Percentiles rank a stretch among this genome's conserved stretches.
Conservation (phyloP, 371 early-diverging fungal species). For the Blakeslea trispora region DNA sequence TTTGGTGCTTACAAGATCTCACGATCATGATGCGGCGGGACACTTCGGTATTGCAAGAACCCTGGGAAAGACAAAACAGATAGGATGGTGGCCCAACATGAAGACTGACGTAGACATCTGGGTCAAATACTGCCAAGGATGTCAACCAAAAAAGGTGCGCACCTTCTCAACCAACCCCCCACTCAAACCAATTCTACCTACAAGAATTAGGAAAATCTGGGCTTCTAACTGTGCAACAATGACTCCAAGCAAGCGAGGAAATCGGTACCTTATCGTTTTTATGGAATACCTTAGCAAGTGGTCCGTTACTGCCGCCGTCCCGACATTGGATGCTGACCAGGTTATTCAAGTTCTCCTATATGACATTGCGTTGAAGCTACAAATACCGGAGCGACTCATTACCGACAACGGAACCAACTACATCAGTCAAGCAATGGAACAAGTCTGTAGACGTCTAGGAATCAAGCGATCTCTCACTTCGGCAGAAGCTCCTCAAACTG, state of each 20-base stretch:
- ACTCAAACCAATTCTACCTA: conserved; percentile 3
- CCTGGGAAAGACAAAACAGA: neutral
- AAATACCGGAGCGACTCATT: conserved; percentile 1
- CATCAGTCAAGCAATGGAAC: conserved; percentile 13
- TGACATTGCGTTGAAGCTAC: conserved; percentile 6
- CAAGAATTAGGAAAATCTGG: conserved; percentile 27
- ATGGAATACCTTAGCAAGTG: conserved; percentile 27
- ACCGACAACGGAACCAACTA: conserved; percentile 19
- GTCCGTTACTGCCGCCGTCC: conserved; percentile 13
- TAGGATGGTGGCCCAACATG: conserved; percentile 16
- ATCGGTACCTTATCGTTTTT: conserved; percentile 20
- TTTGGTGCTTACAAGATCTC: neutral
- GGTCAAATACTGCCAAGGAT: conserved; percentile 2
- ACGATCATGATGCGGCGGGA: neutral
- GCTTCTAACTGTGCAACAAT: conserved; percentile 25
- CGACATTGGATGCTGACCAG: conserved; percentile 1
- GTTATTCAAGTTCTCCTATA: conserved; percentile 2
- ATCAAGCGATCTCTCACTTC: conserved; percentile 12
- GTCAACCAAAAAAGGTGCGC: conserved; percentile 10
- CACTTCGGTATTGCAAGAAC: conserved; percentile 22
- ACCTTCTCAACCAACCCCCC: conserved; percentile 1
- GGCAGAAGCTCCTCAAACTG: conserved; percentile 23
- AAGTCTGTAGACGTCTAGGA: conserved; percentile 8
- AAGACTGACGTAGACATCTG: neutral
- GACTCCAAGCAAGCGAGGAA: conserved; percentile 11